phyloP scores from a whole-genome alignment of 345 rosid species.

The Limnanthes douglasii region DNA sequence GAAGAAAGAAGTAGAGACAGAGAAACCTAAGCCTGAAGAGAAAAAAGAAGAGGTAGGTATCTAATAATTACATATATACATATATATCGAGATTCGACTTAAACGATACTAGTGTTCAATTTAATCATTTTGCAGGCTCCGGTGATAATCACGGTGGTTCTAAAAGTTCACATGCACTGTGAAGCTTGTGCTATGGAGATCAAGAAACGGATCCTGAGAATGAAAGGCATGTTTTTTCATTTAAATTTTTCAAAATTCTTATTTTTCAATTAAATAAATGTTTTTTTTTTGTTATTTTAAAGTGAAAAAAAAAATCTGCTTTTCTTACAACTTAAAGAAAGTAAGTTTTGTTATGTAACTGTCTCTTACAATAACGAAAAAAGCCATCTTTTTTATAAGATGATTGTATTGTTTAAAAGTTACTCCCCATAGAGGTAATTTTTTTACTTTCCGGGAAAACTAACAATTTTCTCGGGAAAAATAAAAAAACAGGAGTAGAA shows the following conservation, averaged over 20 bases:
- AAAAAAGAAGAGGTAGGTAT: conserved; percentile 61
- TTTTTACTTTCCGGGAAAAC: too few species aligned
- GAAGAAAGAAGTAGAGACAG: conserved; percentile 32
- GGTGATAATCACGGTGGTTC: conserved; percentile 47
- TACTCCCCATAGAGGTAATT: too few species aligned
- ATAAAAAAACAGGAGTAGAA: conserved; percentile 89
- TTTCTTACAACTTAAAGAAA: too few species aligned
- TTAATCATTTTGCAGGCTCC: conserved; percentile 12
- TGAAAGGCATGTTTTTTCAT: conserved; percentile 46
- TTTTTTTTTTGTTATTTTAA: too few species aligned
- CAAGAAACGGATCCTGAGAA: conserved; percentile 74
- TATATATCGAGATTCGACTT: background rate
- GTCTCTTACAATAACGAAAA: too few species aligned
- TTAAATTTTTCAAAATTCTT: background rate
- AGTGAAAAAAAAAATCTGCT: too few species aligned
- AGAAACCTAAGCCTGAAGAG: conserved; percentile 39
- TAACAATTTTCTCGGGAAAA: too few species aligned
- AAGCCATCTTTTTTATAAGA: too few species aligned
- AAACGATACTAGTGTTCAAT: conserved; percentile 5
- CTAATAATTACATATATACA: background rate
- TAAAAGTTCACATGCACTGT: conserved; percentile 85
- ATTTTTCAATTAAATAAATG: conserved; percentile 2
- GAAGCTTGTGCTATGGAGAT: conserved; percentile 81
- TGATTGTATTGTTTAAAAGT: too few species aligned
- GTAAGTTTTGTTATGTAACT: too few species aligned